Base-by-base conservation (phyloP, 768 basidiomycete genomes). In the Suillus sp. region DNA sequence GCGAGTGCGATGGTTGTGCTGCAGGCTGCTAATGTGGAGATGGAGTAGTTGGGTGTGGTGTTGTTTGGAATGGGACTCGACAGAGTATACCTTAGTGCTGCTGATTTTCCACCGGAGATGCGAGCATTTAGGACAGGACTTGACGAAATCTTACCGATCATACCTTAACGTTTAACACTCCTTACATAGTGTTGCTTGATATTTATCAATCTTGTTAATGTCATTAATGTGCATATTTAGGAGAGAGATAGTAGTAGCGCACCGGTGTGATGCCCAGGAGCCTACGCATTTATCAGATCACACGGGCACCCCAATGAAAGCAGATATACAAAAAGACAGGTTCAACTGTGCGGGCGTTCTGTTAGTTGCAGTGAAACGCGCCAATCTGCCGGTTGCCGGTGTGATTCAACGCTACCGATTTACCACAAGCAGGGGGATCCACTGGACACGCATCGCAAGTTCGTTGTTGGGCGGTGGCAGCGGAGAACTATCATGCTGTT, bases 1-100 rank as follows among this genome's bases (percentile, higher is more conserved):
- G 78, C 79, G 51, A 69, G 66, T 27, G 89, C 84, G 22, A 69
- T 92, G 47, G 79, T 92, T 62, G 90, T 93, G 4, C 63, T 93
- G 47, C 92, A 93, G 75, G 85, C 87, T 62, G 78, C 84, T 69
- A 69, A 78, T 69, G 74, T 56, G 25, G 55, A 18, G 22, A 22
- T 51, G 35, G 66, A 68, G 27, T 63, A 38, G n/a, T 16, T 25
- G 9, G 35, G n/a, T 7, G 13, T 9, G 5, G 25, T 37, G n/a
- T 58, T 6, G 9, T 43, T 58, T 18, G 7, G 54, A 53, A 13
- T 13, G 16, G n/a, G n/a, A 20, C 10, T 30, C 1, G 9, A 51
- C 9, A 51, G 9, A 51, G 9, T 27, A 38, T 63, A 18, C 18
- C n/a, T 42, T n/a, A 40, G 50, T 11, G 18, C 18, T 30, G 9